phyloP scores from a whole-genome alignment of 257 asterid species.

The Mitragyna speciosa region DNA sequence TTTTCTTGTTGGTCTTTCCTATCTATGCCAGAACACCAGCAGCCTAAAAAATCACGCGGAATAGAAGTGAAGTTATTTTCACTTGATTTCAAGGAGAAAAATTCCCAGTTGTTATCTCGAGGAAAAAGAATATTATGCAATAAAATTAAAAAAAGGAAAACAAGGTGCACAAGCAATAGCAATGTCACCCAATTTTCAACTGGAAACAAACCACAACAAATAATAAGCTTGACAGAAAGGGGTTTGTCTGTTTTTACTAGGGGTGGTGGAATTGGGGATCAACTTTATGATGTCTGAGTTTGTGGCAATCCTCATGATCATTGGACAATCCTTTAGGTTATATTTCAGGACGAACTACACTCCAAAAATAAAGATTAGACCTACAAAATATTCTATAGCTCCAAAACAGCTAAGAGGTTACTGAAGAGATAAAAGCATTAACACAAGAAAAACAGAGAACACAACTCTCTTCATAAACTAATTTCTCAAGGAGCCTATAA shows the following conservation, averaged over 20 bases:
- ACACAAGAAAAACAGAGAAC: background rate
- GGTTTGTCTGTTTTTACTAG: background rate
- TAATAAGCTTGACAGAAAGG: background rate
- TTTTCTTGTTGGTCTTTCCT: conserved; percentile 70
- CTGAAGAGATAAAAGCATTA: background rate
- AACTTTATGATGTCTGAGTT: background rate
- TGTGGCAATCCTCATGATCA: background rate
- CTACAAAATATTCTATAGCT: background rate
- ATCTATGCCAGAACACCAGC: conserved; percentile 93
- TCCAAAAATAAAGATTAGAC: background rate
- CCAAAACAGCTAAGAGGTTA: background rate
- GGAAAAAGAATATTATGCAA: background rate
- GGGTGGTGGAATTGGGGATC: background rate
- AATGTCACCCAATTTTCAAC: background rate
- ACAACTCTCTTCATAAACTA: background rate
- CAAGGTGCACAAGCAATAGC: background rate
- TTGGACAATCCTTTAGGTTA: background rate
- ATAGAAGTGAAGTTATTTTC: background rate
- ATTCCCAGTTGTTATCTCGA: background rate
- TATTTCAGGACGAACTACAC: background rate
- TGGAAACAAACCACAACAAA: too few species aligned
- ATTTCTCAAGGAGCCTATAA: background rate
- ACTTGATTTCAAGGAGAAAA: background rate
- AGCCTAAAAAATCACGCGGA: conserved; percentile 53
- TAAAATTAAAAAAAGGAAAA: background rate